Conservation (phyloP, 169 alveolate species). For the Babesia sp. region DNA sequence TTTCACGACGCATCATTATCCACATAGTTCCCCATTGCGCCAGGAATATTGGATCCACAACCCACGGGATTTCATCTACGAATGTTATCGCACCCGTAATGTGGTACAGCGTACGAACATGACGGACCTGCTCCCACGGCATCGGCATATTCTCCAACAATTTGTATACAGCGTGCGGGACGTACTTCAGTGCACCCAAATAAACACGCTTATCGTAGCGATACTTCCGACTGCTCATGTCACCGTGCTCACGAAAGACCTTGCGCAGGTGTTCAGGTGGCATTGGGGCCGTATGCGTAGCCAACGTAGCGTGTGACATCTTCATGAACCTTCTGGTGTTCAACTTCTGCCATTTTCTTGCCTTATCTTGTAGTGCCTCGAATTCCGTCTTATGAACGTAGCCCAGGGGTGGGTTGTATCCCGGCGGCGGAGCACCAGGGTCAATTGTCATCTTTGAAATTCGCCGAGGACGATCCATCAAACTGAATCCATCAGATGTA, state of each 20-base stretch:
- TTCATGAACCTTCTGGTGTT: slow-evolving; percentile 63
- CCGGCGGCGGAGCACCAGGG: slow-evolving; percentile 22
- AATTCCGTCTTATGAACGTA: slow-evolving; percentile 26
- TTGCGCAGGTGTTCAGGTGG: slow-evolving; percentile 99
- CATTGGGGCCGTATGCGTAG: slow-evolving; percentile 77
- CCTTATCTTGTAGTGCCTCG: slow-evolving; percentile 74
- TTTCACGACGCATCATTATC: slow-evolving; percentile 99
- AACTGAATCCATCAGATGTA: background rate
- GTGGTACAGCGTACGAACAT: slow-evolving; percentile 96
- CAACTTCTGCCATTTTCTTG: slow-evolving; percentile 69
- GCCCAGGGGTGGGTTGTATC: slow-evolving; percentile 21
- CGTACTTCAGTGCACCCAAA: slow-evolving; percentile 97
- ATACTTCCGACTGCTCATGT: slow-evolving; percentile 95
- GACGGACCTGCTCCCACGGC: slow-evolving; percentile 98
- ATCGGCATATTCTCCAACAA: slow-evolving; percentile 97
- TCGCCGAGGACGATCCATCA: background rate
- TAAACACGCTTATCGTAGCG: slow-evolving; percentile 96
- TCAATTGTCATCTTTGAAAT: background rate
- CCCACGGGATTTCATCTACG: slow-evolving; percentile 98
- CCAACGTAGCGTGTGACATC: background rate
- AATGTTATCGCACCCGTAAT: slow-evolving; percentile 99
- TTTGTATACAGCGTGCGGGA: slow-evolving; percentile 99
- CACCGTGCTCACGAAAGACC: slow-evolving; percentile 97
- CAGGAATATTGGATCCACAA: slow-evolving; percentile 97
- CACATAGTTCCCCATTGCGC: slow-evolving; percentile 99